These are phyloP conservation scores for Polytrichum formosum DNA, from an alignment of 225 moss, liverwort and hornwort species.

Conservation along the genomic window DNA sequence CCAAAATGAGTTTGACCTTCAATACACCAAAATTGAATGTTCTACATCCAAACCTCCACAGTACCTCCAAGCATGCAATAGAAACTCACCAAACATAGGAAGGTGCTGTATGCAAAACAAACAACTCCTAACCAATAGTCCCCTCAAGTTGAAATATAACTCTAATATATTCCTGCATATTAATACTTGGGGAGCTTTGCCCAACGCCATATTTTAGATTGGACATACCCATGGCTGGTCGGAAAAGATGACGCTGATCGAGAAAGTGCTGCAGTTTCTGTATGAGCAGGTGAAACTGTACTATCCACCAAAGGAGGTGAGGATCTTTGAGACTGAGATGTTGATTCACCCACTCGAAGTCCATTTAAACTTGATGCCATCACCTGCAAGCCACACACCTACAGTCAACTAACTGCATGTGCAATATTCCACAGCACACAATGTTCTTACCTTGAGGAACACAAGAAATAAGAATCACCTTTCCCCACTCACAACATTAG, in stretches of 20 bases:
- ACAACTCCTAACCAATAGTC: too few species aligned
- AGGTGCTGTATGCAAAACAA: too few species aligned
- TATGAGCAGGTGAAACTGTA: slow-evolving; percentile 65
- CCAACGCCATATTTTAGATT: too few species aligned
- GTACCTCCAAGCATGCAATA: too few species aligned
- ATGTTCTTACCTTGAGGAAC: background rate
- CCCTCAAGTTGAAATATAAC: too few species aligned
- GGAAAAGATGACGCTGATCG: slow-evolving; percentile 63
- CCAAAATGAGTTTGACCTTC: too few species aligned
- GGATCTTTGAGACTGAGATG: slow-evolving; percentile 49
- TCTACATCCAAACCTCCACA: too few species aligned
- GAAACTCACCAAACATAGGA: too few species aligned
- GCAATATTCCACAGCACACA: background rate
- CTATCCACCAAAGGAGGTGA: slow-evolving; percentile 49
- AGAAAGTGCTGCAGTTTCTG: slow-evolving; percentile 58
- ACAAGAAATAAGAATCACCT: background rate
- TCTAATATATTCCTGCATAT: too few species aligned
- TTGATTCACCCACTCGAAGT: slow-evolving; percentile 56
- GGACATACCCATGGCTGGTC: slow-evolving; percentile 54
- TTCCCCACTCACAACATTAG: background rate
- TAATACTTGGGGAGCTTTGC: background rate
- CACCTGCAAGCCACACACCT: slow-evolving; percentile 23
- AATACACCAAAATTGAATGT: too few species aligned
- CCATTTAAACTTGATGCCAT: slow-evolving; percentile 68
- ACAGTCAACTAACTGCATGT: background rate